Conservation (phyloP, 345 rosid genomes). For the Passiflora organensis region DNA sequence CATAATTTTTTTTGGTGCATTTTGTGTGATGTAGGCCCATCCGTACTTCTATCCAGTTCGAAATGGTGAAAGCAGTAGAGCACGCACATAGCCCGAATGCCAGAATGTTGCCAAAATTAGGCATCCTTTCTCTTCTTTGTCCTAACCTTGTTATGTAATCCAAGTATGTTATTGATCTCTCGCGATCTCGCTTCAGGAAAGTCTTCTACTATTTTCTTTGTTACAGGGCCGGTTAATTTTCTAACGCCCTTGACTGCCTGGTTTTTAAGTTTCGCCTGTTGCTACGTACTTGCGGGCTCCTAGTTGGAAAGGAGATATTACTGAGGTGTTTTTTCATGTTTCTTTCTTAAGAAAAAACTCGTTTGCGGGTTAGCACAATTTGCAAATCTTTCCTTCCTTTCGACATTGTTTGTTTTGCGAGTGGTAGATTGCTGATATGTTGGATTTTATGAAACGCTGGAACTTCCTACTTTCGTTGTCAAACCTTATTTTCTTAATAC, state of each 20-base stretch:
- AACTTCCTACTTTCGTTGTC: not conserved
- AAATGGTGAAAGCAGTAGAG: conserved; percentile 85
- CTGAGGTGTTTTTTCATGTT: not conserved
- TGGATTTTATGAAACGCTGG: not conserved
- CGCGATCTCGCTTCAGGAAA: conserved; percentile 11
- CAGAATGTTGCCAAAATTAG: conserved; percentile 15
- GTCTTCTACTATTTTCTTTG: conserved; percentile 4
- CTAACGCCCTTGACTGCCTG: not conserved
- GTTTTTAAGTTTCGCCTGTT: not conserved
- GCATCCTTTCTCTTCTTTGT: conserved; percentile 9
- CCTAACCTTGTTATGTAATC: conserved; percentile 11
- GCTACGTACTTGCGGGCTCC: not conserved
- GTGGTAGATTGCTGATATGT: not conserved
- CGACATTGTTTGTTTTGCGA: not conserved
- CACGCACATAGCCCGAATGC: conserved; percentile 31
- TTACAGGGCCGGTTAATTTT: conserved; percentile 4
- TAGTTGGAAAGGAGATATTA: not conserved
- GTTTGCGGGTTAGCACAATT: not conserved
- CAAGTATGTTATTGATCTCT: conserved; percentile 5
- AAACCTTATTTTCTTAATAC: no score
- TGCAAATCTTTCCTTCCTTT: not conserved
- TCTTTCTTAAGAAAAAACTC: not conserved
- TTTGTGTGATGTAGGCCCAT: conserved; percentile 57
- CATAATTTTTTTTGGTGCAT: no score
- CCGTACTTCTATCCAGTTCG: conserved; percentile 81